A percentile compares a stretch with the other conserved stretches of the same genome.
Evolutionary conservation across 192 early-diverging fungal species (phyloP).

Genomic region (Mortierella hygrophila): DNA sequence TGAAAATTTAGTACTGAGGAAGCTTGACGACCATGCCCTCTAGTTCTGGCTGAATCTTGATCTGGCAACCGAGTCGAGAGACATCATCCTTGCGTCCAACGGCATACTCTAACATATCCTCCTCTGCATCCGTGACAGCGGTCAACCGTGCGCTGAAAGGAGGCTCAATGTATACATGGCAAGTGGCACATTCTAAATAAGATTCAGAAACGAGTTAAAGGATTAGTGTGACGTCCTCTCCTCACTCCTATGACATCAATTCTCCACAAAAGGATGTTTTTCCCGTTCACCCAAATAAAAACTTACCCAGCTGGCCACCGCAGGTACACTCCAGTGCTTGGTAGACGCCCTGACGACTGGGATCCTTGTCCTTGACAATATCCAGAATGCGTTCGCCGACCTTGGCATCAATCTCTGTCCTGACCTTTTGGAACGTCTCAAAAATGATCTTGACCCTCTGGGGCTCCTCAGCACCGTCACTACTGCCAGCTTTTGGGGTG

Average conservation of each 20-base stretch:
- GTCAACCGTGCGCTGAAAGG: constrained; percentile 56
- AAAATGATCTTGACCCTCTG: constrained; percentile 55
- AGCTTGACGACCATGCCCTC: constrained; percentile 54
- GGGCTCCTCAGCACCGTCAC: neutral
- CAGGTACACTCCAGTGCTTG: constrained; percentile 63
- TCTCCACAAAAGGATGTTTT: neutral
- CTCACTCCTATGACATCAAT: neutral
- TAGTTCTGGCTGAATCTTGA: constrained; percentile 50
- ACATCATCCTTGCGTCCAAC: constrained; percentile 50
- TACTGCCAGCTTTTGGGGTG: neutral
- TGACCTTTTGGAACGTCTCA: constrained; percentile 54
- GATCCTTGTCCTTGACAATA: constrained; percentile 62
- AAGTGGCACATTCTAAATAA: constrained; percentile 69
- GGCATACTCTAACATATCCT: constrained; percentile 73
- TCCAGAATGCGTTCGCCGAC: constrained; percentile 56
- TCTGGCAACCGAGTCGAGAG: constrained; percentile 56
- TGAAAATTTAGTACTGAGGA: constrained; percentile 35
- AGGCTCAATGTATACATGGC: constrained; percentile 69
- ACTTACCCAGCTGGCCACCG: constrained; percentile 63
- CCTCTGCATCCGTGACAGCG: constrained; percentile 62
- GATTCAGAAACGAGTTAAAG: neutral
- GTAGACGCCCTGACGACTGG: constrained; percentile 64
- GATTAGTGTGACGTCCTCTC: neutral
- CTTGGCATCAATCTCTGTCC: constrained; percentile 60
- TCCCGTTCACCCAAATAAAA: neutral